These are phyloP conservation scores for Colletotrichum lupini DNA, from an alignment of 2,329 filamentous ascomycete genomes.

Conservation along the genomic window DNA sequence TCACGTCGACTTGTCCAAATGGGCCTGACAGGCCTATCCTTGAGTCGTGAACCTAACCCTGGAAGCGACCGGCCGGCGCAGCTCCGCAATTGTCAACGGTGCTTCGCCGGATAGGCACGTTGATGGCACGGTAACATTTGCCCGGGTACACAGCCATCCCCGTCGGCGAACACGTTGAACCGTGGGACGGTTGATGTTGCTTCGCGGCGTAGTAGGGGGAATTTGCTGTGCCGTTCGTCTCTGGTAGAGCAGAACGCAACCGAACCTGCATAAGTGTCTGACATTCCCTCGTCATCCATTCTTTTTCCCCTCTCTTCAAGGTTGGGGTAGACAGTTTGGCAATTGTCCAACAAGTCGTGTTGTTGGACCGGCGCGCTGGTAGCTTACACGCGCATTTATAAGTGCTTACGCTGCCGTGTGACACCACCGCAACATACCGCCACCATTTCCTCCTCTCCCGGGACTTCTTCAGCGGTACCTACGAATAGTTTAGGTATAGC, in stretches of 20 bases:
- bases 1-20: neutral
- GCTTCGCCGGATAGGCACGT: slow-evolving; percentile 1
- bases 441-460: neutral
- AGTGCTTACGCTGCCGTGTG: slow-evolving; percentile 13
- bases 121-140: slow-evolving; percentile 23
- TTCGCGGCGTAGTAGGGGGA: neutral
- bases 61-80: slow-evolving; percentile 4
- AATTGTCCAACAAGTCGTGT: neutral
- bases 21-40: neutral
- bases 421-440: no score
- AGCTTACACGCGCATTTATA: neutral
- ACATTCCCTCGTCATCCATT: neutral
- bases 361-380: neutral
- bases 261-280: neutral
- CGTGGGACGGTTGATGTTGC: neutral
- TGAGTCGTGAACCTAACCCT: slow-evolving; percentile 25
- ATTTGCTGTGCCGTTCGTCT: neutral
- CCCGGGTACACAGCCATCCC: slow-evolving; percentile 13
- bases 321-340: neutral
- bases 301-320: neutral
- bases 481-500: neutral
- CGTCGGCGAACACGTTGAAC: neutral
- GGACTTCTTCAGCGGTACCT: neutral
- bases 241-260: neutral
- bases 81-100: slow-evolving; percentile 13